Evolutionary conservation across 768 basidiomycete genomes (phyloP).

Genomic region (Daedaleopsis sinensis): DNA sequence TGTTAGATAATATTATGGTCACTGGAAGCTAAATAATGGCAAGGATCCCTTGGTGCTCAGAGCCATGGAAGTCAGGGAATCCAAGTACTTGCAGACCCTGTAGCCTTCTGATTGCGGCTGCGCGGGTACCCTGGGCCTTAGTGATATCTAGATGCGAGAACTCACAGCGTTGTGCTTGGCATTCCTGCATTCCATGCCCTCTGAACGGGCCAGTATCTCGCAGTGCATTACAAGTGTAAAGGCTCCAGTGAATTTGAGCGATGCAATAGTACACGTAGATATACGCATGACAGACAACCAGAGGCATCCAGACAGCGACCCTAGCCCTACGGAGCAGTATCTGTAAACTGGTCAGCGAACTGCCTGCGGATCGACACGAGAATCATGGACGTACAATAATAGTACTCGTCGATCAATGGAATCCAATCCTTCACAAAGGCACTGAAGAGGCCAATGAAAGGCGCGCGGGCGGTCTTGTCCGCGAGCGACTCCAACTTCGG

Average conservation of each 20-base stretch:
- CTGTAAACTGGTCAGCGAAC: slow-evolving; percentile 25
- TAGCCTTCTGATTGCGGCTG: too few relatives aligned
- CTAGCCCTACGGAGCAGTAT: slow-evolving; percentile 46
- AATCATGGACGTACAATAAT: slow-evolving; percentile 72
- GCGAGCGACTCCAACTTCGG: slow-evolving; percentile 75
- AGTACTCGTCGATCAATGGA: slow-evolving; percentile 86
- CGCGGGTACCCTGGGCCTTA: too few relatives aligned
- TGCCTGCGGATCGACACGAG: not conserved
- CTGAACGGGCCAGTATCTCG: not conserved
- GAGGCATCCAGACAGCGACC: not conserved
- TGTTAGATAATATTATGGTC: too few relatives aligned
- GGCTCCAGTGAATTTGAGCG: not conserved
- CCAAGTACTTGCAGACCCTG: too few relatives aligned
- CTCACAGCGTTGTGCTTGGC: too few relatives aligned
- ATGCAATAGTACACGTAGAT: slow-evolving; percentile 15
- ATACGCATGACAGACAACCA: slow-evolving; percentile 13
- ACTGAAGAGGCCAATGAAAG: slow-evolving; percentile 69
- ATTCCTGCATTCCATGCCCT: not conserved
- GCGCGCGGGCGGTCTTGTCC: slow-evolving; percentile 53
- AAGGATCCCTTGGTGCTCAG: too few relatives aligned
- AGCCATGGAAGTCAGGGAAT: too few relatives aligned
- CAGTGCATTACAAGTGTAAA: not conserved
- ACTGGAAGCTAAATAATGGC: too few relatives aligned
- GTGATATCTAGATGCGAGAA: too few relatives aligned
- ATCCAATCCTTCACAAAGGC: slow-evolving; percentile 83